Percentiles rank a stretch among this genome's conserved stretches.
Evolutionary conservation across 176 grass and related monocot genomes (phyloP).

Genomic region (Tillandsia leiboldiana): DNA sequence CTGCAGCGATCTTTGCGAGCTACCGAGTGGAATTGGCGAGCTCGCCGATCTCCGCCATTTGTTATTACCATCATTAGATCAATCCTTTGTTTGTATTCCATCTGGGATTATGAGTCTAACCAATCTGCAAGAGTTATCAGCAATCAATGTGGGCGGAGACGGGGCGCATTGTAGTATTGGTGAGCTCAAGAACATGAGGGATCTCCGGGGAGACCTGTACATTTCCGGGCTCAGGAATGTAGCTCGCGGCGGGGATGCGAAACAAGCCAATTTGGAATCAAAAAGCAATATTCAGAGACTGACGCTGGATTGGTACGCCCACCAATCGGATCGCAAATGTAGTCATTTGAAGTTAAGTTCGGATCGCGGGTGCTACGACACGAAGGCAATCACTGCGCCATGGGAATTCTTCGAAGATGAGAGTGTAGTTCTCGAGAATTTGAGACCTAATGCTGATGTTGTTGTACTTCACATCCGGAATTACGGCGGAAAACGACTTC

Average conservation of each 20-base stretch:
- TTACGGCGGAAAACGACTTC: slow-evolving; percentile 27
- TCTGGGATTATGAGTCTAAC: slow-evolving; percentile 18
- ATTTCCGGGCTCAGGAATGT: slow-evolving; percentile 33
- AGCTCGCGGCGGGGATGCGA: neutral
- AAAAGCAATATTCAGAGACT: slow-evolving; percentile 26
- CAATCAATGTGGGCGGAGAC: slow-evolving; percentile 8
- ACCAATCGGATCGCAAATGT: slow-evolving; percentile 2
- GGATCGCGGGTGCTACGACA: slow-evolving; percentile 17
- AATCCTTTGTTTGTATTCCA: slow-evolving; percentile 18
- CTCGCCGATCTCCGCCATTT: slow-evolving; percentile 24
- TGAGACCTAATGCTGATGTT: neutral
- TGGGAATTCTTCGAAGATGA: neutral
- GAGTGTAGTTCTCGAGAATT: neutral
- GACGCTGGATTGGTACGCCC: slow-evolving; percentile 26
- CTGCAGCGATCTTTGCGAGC: slow-evolving; percentile 18
- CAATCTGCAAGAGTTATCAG: slow-evolving; percentile 12
- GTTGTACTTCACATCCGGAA: slow-evolving; percentile 8
- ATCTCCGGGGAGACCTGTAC: slow-evolving; percentile 38
- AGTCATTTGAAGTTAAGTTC: slow-evolving; percentile 11
- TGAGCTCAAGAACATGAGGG: slow-evolving; percentile 31
- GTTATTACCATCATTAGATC: slow-evolving; percentile 10
- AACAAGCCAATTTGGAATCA: slow-evolving; percentile 19
- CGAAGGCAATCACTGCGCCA: neutral
- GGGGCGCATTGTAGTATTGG: slow-evolving; percentile 20
- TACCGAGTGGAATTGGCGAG: slow-evolving; percentile 5